A percentile compares a stretch with the other conserved stretches of the same genome.
Conservation (phyloP, 805 yeast species). For the Yarrowia deformans region DNA sequence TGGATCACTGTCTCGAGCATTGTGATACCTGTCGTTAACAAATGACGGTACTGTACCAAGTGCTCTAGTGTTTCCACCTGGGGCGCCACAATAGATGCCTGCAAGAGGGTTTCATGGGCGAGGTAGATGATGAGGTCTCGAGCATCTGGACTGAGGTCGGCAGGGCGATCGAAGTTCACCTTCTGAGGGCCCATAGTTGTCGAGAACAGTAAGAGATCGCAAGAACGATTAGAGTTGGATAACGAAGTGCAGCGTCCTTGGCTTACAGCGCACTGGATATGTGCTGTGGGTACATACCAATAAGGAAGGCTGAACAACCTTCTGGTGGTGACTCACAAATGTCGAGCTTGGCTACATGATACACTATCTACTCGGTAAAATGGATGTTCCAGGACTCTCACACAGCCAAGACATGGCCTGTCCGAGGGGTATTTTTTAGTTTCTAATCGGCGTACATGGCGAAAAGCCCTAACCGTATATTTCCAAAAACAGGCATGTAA, state of each 20-base stretch:
- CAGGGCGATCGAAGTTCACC: neutral
- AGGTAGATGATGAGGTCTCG: conserved; percentile 1
- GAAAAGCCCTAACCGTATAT: conserved; percentile 24
- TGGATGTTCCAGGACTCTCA: neutral
- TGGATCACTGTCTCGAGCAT: conserved; percentile 16
- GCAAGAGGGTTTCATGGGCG: conserved; percentile 9
- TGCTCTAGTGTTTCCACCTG: neutral
- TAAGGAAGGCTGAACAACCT: neutral
- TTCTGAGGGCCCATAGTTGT: conserved; percentile 5
- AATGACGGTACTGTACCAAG: conserved; percentile 12
- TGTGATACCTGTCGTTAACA: conserved; percentile 18
- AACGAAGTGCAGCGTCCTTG: conserved; percentile 5
- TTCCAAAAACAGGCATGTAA: conserved; percentile 14
- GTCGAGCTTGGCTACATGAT: neutral
- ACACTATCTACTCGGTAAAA: neutral
- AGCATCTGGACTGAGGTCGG: conserved; percentile 14
- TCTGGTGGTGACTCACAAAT: neutral
- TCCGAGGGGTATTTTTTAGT: neutral
- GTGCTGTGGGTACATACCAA: conserved; percentile 5
- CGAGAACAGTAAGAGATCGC: neutral
- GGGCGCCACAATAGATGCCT: conserved; percentile 6
- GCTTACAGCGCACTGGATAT: neutral
- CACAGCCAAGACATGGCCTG: neutral
- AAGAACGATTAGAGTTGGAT: conserved; percentile 5
- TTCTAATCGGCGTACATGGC: neutral